Conservation (phyloP, 768 basidiomycete genomes). For the Pholiota molesta region DNA sequence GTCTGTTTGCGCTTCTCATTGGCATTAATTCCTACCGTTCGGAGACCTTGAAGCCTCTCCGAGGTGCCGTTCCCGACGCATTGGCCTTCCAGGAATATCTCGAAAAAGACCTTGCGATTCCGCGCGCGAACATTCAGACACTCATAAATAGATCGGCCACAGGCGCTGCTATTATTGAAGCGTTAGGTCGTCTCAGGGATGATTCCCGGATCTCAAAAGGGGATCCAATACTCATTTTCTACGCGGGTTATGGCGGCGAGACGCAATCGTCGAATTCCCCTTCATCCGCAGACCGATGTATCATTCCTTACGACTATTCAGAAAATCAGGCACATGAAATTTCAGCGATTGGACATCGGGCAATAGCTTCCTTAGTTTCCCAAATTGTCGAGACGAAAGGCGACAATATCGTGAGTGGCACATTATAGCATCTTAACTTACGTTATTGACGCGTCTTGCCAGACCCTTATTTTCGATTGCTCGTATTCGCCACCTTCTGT, state of each 20-base stretch:
- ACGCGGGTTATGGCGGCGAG: constrained; percentile 16
- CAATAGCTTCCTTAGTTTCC: constrained; percentile 6
- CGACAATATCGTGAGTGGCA: constrained; percentile 18
- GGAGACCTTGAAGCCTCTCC: constrained; percentile 1
- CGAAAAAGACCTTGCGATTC: constrained; percentile 6
- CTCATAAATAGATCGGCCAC: constrained; percentile 12
- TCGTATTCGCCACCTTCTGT: neutral
- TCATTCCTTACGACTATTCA: constrained; percentile 17
- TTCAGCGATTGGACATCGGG: constrained; percentile 7
- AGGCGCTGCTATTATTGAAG: constrained; percentile 11
- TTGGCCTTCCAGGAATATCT: constrained; percentile 12
- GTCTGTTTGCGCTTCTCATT: neutral
- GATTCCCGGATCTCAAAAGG: constrained; percentile 9
- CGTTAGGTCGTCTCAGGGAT: neutral
- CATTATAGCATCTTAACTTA: neutral
- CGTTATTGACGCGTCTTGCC: no score
- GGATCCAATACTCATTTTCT: constrained; percentile 17
- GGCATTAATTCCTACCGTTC: constrained; percentile 1
- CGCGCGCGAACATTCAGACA: constrained; percentile 1
- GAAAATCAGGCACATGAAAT: neutral
- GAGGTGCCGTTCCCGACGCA: constrained; percentile 11
- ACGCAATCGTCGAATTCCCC: neutral
- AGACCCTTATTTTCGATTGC: constrained; percentile 19
- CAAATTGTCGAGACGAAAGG: constrained; percentile 15
- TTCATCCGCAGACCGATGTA: neutral